Conservation (phyloP, 2,329 filamentous ascomycete species). For the Xylaria sp. region DNA sequence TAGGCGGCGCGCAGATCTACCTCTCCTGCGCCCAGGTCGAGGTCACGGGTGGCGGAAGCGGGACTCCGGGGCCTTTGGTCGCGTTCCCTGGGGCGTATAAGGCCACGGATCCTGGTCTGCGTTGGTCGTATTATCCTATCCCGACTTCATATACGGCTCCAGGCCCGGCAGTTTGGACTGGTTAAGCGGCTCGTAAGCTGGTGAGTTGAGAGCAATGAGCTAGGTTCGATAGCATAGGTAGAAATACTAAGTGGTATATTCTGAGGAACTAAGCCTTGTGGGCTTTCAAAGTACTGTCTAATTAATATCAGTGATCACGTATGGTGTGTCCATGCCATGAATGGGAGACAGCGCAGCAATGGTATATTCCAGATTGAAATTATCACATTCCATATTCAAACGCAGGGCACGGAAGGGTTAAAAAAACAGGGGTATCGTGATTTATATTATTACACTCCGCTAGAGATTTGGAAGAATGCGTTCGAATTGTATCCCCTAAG, state of each 20-base stretch:
- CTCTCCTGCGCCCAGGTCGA: conserved; percentile 53
- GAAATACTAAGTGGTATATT: background rate
- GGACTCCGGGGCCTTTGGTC: conserved; percentile 49
- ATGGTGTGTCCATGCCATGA: background rate
- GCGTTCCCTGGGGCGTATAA: conserved; percentile 50
- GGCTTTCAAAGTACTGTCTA: background rate
- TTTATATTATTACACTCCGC: conserved; percentile 12
- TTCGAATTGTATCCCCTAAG: background rate
- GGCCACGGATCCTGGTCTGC: conserved; percentile 44
- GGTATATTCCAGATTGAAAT: background rate
- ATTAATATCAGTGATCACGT: background rate
- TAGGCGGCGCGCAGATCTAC: conserved; percentile 54
- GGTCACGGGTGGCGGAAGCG: conserved; percentile 52
- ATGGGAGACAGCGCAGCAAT: background rate
- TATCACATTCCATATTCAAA: background rate
- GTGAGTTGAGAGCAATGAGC: no score
- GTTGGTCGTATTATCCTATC: conserved; percentile 46
- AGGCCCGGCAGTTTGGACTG: conserved; percentile 42
- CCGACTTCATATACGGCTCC: conserved; percentile 46
- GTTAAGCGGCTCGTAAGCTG: conserved; percentile 2
- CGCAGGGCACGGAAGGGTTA: background rate
- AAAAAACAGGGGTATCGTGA: conserved; percentile 24
- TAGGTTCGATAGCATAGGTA: background rate
- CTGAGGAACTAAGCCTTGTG: background rate
- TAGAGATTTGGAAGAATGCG: background rate